phyloP scores from a whole-genome alignment of 306 rosid species.

The Benincasa hispida region DNA sequence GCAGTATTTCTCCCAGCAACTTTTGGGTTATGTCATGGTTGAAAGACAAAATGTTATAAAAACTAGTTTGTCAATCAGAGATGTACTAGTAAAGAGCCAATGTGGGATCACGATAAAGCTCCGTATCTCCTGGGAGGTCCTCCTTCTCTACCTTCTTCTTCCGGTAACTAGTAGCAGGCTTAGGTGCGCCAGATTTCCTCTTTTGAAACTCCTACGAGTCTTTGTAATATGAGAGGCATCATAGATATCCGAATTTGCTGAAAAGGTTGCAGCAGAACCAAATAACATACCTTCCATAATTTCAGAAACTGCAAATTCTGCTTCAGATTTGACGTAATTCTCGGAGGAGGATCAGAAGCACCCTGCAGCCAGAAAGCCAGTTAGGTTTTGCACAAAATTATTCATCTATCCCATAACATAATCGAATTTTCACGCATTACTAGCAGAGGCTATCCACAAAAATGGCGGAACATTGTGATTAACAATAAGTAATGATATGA shows the following conservation, averaged over 20 bases:
- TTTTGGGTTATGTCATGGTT: neutral
- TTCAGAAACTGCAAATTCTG: conserved; percentile 72
- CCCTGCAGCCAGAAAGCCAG: conserved; percentile 18
- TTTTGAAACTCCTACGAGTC: conserved; percentile 52
- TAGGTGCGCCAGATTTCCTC: conserved; percentile 38
- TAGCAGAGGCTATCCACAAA: neutral
- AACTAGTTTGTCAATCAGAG: neutral
- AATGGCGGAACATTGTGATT: neutral
- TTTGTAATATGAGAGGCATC: conserved; percentile 10
- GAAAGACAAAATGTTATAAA: neutral
- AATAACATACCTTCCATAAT: conserved; percentile 51
- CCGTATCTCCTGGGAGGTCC: conserved; percentile 29
- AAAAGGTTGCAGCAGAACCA: neutral
- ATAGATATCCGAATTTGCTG: neutral
- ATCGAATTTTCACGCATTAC: neutral
- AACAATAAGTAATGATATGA: neutral
- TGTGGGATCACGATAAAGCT: conserved; percentile 64
- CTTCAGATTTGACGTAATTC: conserved; percentile 79
- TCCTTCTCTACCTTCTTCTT: conserved; percentile 62
- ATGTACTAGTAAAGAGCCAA: conserved; percentile 60
- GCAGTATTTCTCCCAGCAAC: neutral
- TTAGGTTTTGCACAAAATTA: neutral
- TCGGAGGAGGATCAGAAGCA: conserved; percentile 49
- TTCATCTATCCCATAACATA: neutral
- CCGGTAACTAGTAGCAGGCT: conserved; percentile 85